Conservation (phyloP, 1,284 basidiomycete genomes). For the Irpex rosettiformis region DNA sequence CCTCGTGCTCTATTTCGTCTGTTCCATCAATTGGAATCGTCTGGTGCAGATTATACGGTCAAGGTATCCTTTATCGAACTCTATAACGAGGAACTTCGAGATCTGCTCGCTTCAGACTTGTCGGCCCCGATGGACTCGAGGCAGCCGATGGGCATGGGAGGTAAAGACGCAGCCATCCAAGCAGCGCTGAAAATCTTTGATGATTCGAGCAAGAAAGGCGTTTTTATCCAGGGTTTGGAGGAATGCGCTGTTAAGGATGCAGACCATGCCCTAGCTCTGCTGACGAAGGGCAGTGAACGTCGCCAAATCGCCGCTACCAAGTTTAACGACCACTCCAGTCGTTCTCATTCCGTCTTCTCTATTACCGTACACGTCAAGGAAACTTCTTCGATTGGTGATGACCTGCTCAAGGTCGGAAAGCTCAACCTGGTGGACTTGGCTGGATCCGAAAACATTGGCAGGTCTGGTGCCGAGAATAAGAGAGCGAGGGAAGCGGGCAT, state of each 20-base stretch:
- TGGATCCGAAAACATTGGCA: slow-evolving; percentile 96
- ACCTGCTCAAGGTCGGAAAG: slow-evolving; percentile 91
- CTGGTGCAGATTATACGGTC: slow-evolving; percentile 75
- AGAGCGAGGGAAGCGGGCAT: slow-evolving; percentile 96
- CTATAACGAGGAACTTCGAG: slow-evolving; percentile 99
- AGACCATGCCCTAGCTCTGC: slow-evolving; percentile 79
- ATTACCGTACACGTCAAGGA: slow-evolving; percentile 95
- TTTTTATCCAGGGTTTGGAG: slow-evolving; percentile 81
- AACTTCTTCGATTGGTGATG: slow-evolving; percentile 74
- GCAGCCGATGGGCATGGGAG: slow-evolving; percentile 70
- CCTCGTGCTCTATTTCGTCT: slow-evolving; percentile 94
- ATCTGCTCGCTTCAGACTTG: slow-evolving; percentile 79
- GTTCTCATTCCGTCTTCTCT: slow-evolving; percentile 98
- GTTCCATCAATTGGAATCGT: slow-evolving; percentile 79
- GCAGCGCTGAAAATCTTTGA: slow-evolving; percentile 88
- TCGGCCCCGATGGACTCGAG: slow-evolving; percentile 54
- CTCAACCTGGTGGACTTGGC: slow-evolving; percentile 97
- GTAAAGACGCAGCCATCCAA: slow-evolving; percentile 39
- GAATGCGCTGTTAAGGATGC: slow-evolving; percentile 85
- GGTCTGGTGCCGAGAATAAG: slow-evolving; percentile 94
- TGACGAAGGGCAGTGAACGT: slow-evolving; percentile 87
- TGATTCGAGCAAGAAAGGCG: slow-evolving; percentile 82
- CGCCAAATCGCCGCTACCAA: slow-evolving; percentile 96
- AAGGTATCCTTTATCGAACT: slow-evolving; percentile 95
- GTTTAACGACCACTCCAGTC: slow-evolving; percentile 97